phyloP scores from a whole-genome alignment of 2,329 filamentous ascomycete genomes.

The Clarireedia paspali region DNA sequence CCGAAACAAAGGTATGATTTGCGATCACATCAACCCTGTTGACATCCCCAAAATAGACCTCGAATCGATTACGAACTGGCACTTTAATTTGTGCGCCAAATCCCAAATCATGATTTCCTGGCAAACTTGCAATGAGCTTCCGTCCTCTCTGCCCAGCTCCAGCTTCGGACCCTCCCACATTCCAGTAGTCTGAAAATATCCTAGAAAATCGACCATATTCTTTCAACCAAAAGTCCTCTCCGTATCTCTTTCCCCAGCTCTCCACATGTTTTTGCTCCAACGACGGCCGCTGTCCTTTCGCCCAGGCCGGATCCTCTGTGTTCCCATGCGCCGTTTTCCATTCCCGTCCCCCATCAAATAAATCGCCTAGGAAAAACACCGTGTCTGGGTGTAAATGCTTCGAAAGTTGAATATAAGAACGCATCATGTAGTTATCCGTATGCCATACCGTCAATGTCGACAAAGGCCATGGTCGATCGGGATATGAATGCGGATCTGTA shows the following conservation, averaged over 20 bases:
- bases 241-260: constrained; percentile 67
- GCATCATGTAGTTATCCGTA: constrained; percentile 84
- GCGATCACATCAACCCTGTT: constrained; percentile 87
- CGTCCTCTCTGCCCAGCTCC: constrained; percentile 56
- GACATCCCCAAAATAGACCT: constrained; percentile 81
- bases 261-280: constrained; percentile 50
- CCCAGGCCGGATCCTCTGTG: constrained; percentile 54
- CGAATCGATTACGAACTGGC: constrained; percentile 74
- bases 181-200: constrained; percentile 72
- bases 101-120: constrained; percentile 91
- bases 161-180: constrained; percentile 45
- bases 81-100: constrained; percentile 81
- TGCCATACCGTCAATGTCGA: constrained; percentile 59
- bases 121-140: constrained; percentile 76
- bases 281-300: constrained; percentile 40
- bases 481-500: constrained; percentile 68
- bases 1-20: constrained; percentile 90
- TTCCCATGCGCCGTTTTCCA: constrained; percentile 68
- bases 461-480: constrained; percentile 63
- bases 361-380: constrained; percentile 82
- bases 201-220: constrained; percentile 82
- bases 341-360: constrained; percentile 93
- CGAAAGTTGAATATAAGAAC: constrained; percentile 75
- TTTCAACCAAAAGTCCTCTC: constrained; percentile 72
- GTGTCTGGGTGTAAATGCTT: constrained; percentile 72